phyloP scores from a whole-genome alignment of 2,329 filamentous ascomycete species.

The Fusarium sp. region DNA sequence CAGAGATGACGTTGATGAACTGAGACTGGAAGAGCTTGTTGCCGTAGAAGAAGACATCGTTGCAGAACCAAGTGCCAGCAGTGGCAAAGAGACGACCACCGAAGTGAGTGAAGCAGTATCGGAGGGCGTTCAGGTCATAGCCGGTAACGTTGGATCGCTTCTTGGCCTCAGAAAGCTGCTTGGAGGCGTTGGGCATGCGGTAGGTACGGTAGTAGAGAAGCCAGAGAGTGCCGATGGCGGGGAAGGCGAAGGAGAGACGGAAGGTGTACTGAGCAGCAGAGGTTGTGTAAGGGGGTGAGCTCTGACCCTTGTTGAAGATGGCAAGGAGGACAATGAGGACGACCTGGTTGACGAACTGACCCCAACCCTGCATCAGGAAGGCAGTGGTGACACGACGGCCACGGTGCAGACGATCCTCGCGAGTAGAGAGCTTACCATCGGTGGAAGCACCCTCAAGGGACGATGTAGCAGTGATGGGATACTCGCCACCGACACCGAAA shows the following conservation, averaged over 20 bases:
- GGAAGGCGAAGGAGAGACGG: constrained; percentile 91
- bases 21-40: constrained; percentile 97
- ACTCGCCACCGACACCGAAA: constrained; percentile 82
- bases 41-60: constrained; percentile 99
- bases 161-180: constrained; percentile 84
- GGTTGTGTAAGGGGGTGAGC: constrained; percentile 80
- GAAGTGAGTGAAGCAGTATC: constrained; percentile 83
- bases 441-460: constrained; percentile 92
- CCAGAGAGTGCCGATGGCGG: constrained; percentile 91
- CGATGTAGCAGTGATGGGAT: constrained; percentile 95
- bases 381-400: constrained; percentile 95
- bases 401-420: constrained; percentile 92
- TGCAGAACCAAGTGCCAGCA: constrained; percentile 91
- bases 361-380: constrained; percentile 99
- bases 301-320: constrained; percentile 84
- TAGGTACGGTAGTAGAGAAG: constrained; percentile 95
- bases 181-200: constrained; percentile 91
- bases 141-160: constrained; percentile 88
- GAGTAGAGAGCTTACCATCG: constrained; percentile 87
- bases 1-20: constrained; percentile 86
- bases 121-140: constrained; percentile 88
- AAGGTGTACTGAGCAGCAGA: constrained; percentile 89
- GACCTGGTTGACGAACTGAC: constrained; percentile 93
- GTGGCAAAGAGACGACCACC: constrained; percentile 88
- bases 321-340: constrained; percentile 86